Evolutionary conservation across 371 early-diverging fungal genomes (phyloP).

Genomic region (Mucor irregularis): DNA sequence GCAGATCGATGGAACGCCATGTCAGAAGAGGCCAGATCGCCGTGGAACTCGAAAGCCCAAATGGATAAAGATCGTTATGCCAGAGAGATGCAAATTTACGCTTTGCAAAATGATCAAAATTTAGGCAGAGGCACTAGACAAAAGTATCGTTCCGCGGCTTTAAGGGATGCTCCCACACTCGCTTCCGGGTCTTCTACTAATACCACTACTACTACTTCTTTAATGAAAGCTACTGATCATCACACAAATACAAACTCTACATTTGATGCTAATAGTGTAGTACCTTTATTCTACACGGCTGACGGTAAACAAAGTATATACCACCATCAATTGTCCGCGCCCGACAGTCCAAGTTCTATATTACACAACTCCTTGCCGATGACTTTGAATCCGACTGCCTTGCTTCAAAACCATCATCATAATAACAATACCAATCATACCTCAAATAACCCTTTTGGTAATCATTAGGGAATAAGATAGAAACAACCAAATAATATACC

Average conservation of each 20-base stretch:
- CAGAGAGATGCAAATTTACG: slow-evolving; percentile 69
- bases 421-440: neutral
- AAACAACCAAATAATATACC: neutral
- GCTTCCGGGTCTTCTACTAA: too few relatives aligned
- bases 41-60: slow-evolving; percentile 66
- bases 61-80: slow-evolving; percentile 78
- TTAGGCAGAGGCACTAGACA: slow-evolving; percentile 50
- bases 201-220: neutral
- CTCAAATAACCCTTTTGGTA: neutral
- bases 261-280: neutral
- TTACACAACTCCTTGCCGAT: slow-evolving; percentile 1
- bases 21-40: slow-evolving; percentile 55
- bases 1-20: slow-evolving; percentile 71
- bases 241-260: neutral
- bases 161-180: too few relatives aligned
- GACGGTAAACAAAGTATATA: slow-evolving; percentile 1
- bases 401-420: slow-evolving; percentile 1
- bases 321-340: neutral
- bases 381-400: slow-evolving; percentile 8
- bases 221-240: neutral
- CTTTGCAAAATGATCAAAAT: slow-evolving; percentile 43
- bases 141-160: slow-evolving; percentile 42
- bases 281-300: neutral
- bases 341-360: slow-evolving; percentile 2
- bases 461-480: neutral